A percentile compares a stretch with the other conserved stretches of the same genome.
phyloP scores from a whole-genome alignment of 2,329 filamentous ascomycete genomes.

The Curvularia sp. region DNA sequence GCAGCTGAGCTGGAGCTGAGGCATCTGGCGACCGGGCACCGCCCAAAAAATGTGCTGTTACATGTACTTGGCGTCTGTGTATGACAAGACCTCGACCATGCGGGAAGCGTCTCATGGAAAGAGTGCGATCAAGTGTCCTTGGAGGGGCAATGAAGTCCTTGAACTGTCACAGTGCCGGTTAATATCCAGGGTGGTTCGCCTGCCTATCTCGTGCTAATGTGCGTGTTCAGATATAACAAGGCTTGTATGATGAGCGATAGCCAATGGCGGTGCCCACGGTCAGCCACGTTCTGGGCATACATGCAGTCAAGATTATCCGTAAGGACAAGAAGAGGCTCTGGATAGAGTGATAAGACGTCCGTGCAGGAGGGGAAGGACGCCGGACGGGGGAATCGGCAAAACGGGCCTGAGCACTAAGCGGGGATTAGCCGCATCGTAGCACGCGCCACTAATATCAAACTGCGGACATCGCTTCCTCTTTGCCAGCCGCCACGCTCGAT shows the following conservation, averaged over 20 bases:
- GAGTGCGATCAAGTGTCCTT: background rate
- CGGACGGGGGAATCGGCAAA: conserved; percentile 11
- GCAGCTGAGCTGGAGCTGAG: background rate
- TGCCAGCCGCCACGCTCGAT: conserved; percentile 2
- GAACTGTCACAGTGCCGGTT: background rate
- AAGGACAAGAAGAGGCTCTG: background rate
- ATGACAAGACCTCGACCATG: background rate
- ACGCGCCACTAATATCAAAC: conserved; percentile 10
- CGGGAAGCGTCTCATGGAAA: no score
- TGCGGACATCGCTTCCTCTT: conserved; percentile 4
- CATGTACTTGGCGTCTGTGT: background rate
- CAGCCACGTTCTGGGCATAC: background rate
- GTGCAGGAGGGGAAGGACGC: background rate
- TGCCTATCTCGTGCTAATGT: background rate
- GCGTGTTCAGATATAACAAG: background rate
- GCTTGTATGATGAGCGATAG: background rate
- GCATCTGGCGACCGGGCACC: background rate
- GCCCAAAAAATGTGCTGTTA: background rate
- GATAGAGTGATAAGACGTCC: background rate
- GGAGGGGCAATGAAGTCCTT: background rate
- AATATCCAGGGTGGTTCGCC: background rate
- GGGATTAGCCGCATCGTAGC: conserved; percentile 3
- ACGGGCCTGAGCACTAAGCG: conserved; percentile 6
- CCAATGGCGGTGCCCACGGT: background rate
- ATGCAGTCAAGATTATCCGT: conserved; percentile 8